Conservation (phyloP, 2,329 filamentous ascomycete genomes). For the Fusarium sp. region DNA sequence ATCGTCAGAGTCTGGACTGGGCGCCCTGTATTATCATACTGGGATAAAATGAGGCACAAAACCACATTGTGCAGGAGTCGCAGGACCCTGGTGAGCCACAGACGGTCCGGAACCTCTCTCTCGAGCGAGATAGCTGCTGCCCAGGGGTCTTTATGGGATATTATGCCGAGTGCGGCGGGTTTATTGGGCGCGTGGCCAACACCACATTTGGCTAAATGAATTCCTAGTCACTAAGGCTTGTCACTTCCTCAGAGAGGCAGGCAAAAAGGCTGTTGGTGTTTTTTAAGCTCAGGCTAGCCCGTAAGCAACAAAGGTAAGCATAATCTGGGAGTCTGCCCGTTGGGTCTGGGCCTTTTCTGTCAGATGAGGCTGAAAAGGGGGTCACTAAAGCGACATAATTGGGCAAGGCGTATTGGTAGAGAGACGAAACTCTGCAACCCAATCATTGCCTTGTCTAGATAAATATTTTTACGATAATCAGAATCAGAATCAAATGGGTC, state of each 20-base stretch:
- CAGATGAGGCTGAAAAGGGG: slow-evolving; percentile 44
- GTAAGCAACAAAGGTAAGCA: slow-evolving; percentile 28
- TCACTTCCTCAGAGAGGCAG: slow-evolving; percentile 14
- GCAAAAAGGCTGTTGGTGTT: slow-evolving; percentile 13
- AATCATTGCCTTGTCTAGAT: slow-evolving; percentile 13
- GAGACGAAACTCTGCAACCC: slow-evolving; percentile 9
- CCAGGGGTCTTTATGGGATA: slow-evolving; percentile 3
- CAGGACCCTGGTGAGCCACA: slow-evolving; percentile 7
- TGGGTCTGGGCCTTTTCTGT: slow-evolving; percentile 37
- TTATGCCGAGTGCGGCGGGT: slow-evolving; percentile 2
- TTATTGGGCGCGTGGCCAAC: slow-evolving; percentile 20
- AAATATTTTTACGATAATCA: no score
- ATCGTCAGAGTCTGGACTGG: slow-evolving; percentile 41
- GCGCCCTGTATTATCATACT: slow-evolving; percentile 14
- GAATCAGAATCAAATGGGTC: no score
- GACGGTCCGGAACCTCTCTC: not conserved
- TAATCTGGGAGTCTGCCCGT: slow-evolving; percentile 15
- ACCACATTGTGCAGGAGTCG: not conserved
- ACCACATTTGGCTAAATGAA: slow-evolving; percentile 10
- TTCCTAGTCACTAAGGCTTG: not conserved
- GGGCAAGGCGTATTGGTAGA: slow-evolving; percentile 12
- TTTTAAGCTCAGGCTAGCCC: slow-evolving; percentile 31
- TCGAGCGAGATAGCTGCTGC: not conserved
- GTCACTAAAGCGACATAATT: slow-evolving; percentile 29
- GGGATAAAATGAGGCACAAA: slow-evolving; percentile 19